phyloP scores from a whole-genome alignment of 768 basidiomycete species.

The Podaxis sp. region DNA sequence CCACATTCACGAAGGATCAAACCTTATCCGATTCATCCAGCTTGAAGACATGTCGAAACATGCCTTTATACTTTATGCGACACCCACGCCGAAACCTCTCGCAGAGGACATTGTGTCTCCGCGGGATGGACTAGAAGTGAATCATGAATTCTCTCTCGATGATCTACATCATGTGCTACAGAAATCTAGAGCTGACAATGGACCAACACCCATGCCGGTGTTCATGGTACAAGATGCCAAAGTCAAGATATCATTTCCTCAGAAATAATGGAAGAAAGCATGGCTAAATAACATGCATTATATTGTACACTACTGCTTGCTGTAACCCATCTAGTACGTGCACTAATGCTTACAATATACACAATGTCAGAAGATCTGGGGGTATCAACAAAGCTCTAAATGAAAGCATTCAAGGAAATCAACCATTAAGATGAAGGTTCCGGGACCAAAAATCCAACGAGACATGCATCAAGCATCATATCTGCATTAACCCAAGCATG shows the following conservation, averaged over 20 bases:
- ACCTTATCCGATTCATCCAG: slow-evolving; percentile 52
- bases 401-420: neutral
- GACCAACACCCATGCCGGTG: neutral
- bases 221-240: neutral
- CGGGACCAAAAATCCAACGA: slow-evolving; percentile 86
- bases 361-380: neutral
- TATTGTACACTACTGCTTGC: neutral
- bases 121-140: neutral
- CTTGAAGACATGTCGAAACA: slow-evolving; percentile 40
- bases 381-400: slow-evolving; percentile 1
- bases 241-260: neutral
- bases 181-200: neutral
- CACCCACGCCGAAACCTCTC: slow-evolving; percentile 11
- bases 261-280: neutral
- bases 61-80: slow-evolving; percentile 46
- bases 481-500: slow-evolving; percentile 99
- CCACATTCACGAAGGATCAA: slow-evolving; percentile 41
- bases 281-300: neutral
- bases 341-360: neutral
- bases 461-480: slow-evolving; percentile 89
- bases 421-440: slow-evolving; percentile 45
- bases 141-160: neutral
- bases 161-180: slow-evolving; percentile 1
- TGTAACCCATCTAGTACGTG: neutral
- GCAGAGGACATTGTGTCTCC: too few species aligned